These are phyloP conservation scores for Talaromyces sp. DNA, from an alignment of 2,329 filamentous ascomycete genomes.

Conservation along the genomic window DNA sequence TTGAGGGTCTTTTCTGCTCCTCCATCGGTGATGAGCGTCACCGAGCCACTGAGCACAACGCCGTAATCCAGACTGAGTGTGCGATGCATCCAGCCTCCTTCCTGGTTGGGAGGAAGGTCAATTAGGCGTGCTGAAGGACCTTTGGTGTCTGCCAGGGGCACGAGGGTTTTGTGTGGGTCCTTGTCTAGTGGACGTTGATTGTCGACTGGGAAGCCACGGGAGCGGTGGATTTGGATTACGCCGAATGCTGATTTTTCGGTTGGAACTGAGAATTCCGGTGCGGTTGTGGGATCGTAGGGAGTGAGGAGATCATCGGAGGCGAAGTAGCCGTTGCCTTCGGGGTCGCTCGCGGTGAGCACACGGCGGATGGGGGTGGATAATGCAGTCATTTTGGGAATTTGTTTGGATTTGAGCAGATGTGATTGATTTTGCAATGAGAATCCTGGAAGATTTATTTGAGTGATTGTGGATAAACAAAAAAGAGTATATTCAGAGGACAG, in stretches of 20 bases:
- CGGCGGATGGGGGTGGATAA: constrained; percentile 22
- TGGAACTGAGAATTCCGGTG: constrained; percentile 22
- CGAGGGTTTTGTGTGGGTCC: constrained; percentile 24
- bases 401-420: neutral
- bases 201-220: constrained; percentile 26
- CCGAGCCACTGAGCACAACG: constrained; percentile 28
- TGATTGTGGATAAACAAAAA: neutral
- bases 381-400: neutral
- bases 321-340: constrained; percentile 28
- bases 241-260: constrained; percentile 25
- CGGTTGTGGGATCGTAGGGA: constrained; percentile 27
- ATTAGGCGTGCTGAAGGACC: constrained; percentile 25
- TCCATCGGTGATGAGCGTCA: constrained; percentile 28
- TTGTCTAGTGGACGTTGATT: constrained; percentile 22
- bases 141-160: constrained; percentile 26
- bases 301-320: constrained; percentile 25
- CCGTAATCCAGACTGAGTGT: constrained; percentile 32
- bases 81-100: constrained; percentile 24
- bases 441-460: neutral
- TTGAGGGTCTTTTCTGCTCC: constrained; percentile 27
- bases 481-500: neutral
- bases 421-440: neutral
- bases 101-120: constrained; percentile 22
- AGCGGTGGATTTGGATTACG: constrained; percentile 28
- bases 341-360: constrained; percentile 24